Conservation (phyloP, 2,329 filamentous ascomycete genomes). For the Alternaria brassicae region DNA sequence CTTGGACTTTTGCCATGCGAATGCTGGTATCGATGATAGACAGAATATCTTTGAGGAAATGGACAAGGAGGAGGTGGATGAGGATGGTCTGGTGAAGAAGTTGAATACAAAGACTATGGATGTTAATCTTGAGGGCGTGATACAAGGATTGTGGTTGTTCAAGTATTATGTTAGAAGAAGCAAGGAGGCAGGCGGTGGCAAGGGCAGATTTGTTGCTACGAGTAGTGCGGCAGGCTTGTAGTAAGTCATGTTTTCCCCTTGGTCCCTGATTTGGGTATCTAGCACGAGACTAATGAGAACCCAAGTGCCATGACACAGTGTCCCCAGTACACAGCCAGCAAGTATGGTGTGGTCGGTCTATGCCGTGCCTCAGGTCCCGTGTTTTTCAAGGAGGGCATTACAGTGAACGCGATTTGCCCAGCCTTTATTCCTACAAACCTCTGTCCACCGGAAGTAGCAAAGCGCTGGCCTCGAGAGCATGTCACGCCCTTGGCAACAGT, state of each 20-base stretch:
- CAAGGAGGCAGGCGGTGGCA: conserved; percentile 43
- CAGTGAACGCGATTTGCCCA: conserved; percentile 53
- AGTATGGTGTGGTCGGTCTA: conserved; percentile 54
- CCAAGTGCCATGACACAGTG: conserved; percentile 35
- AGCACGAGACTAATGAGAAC: background rate
- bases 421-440: conserved; percentile 51
- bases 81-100: conserved; percentile 47
- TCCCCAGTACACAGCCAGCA: conserved; percentile 54
- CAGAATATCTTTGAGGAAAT: conserved; percentile 47
- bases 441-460: conserved; percentile 48
- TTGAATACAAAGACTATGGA: conserved; percentile 50
- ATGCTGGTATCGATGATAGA: conserved; percentile 53
- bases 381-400: conserved; percentile 47
- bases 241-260: conserved; percentile 27
- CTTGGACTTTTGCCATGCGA: conserved; percentile 54
- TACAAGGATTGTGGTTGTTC: conserved; percentile 54
- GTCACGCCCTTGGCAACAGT: conserved; percentile 53
- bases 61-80: conserved; percentile 41
- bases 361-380: conserved; percentile 45
- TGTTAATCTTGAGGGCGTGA: conserved; percentile 52
- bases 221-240: conserved; percentile 49
- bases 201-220: conserved; percentile 51
- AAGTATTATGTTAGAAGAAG: conserved; percentile 53
- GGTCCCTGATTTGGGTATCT: background rate
- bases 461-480: conserved; percentile 49